Conservation (phyloP, 305 asterid genomes). For the Rubia occidens region DNA sequence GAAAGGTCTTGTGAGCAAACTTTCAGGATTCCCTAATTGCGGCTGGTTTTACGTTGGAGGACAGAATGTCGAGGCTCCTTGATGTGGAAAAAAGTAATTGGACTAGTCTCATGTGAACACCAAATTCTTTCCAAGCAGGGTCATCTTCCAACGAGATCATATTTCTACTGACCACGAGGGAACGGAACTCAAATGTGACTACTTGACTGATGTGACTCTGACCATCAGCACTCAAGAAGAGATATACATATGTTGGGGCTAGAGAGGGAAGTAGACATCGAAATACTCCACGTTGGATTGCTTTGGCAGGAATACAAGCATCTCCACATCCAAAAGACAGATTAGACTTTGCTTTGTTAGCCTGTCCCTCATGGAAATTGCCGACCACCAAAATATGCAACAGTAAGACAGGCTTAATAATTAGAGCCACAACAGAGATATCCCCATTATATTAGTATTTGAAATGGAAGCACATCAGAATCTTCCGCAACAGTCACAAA, state of each 20-base stretch:
- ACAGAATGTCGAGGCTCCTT: constrained; percentile 41
- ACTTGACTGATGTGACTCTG: constrained; percentile 70
- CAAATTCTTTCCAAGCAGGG: constrained; percentile 57
- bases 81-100: constrained; percentile 74
- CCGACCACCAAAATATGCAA: constrained; percentile 84
- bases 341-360: constrained; percentile 32
- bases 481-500: background rate
- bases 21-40: constrained; percentile 62
- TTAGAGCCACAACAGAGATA: constrained; percentile 4
- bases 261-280: constrained; percentile 62
- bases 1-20: constrained; percentile 49
- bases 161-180: constrained; percentile 35
- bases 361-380: constrained; percentile 43
- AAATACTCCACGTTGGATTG: constrained; percentile 71
- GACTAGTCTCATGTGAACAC: constrained; percentile 69
- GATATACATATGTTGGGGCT: constrained; percentile 52
- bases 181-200: constrained; percentile 58
- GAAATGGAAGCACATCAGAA: background rate
- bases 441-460: background rate
- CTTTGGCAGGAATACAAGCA: constrained; percentile 44
- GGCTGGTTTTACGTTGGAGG: constrained; percentile 42
- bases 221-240: constrained; percentile 76
- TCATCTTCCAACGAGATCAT: constrained; percentile 31
- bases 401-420: background rate
- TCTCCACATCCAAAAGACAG: constrained; percentile 68